Evolutionary conservation across 495 filamentous ascomycete species (phyloP).

Genomic region (Aspergillus heteromorphus): DNA sequence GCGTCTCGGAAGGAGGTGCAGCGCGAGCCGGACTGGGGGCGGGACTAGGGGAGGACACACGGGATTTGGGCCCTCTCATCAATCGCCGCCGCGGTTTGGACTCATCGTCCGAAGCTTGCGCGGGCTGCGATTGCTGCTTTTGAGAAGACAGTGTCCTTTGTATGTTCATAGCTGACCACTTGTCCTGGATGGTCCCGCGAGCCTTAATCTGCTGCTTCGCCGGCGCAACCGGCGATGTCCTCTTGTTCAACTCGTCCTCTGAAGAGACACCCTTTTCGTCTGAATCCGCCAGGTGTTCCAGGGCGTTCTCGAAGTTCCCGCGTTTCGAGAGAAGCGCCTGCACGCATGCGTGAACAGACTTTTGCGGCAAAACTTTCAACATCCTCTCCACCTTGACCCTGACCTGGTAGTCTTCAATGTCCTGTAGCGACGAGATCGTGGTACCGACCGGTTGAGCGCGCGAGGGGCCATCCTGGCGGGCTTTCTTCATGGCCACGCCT

Average conservation of each 20-base stretch:
- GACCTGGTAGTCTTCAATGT: slow-evolving; percentile 50
- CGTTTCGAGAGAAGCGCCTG: slow-evolving; percentile 47
- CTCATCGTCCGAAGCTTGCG: slow-evolving; percentile 21
- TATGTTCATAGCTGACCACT: slow-evolving; percentile 49
- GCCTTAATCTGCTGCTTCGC: slow-evolving; percentile 59
- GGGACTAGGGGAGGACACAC: slow-evolving; percentile 20
- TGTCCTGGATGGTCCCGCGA: slow-evolving; percentile 54
- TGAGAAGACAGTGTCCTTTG: slow-evolving; percentile 15
- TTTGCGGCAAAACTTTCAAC: slow-evolving; percentile 44
- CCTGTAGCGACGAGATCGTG: slow-evolving; percentile 38
- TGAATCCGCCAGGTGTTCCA: slow-evolving; percentile 39
- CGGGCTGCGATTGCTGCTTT: slow-evolving; percentile 8
- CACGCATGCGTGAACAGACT: slow-evolving; percentile 44
- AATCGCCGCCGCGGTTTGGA: slow-evolving; percentile 33
- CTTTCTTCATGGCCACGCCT: slow-evolving; percentile 34
- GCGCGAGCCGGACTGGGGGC: slow-evolving; percentile 20
- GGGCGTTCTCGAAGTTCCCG: slow-evolving; percentile 56
- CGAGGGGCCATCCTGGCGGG: slow-evolving; percentile 49
- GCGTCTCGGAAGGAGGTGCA: slow-evolving; percentile 25
- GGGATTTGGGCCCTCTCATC: slow-evolving; percentile 34
- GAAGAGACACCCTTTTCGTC: slow-evolving; percentile 26
- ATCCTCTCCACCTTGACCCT: slow-evolving; percentile 53
- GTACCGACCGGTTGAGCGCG: slow-evolving; percentile 46
- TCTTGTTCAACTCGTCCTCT: slow-evolving; percentile 36
- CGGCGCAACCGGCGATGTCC: slow-evolving; percentile 14